These are phyloP conservation scores for Furculomyces boomerangus DNA, from an alignment of 371 early-diverging fungal genomes.

Conservation along the genomic window DNA sequence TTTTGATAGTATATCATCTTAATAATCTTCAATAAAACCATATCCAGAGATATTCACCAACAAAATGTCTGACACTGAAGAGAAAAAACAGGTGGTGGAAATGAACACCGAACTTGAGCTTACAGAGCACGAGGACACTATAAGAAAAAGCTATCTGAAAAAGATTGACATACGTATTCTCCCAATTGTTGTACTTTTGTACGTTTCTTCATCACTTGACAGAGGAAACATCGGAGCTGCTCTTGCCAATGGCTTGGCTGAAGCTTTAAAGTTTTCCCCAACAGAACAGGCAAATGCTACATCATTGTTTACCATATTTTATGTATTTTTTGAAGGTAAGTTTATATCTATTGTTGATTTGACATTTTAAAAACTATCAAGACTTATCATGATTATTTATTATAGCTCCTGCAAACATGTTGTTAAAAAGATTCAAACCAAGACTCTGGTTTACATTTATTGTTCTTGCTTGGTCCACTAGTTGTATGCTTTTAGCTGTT, in stretches of 20 bases:
- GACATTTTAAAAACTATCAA: neutral
- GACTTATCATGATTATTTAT: slow-evolving; percentile 8
- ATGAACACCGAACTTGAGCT: neutral
- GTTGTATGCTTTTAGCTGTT: slow-evolving; percentile 25
- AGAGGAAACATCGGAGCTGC: slow-evolving; percentile 39
- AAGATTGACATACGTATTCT: slow-evolving; percentile 46
- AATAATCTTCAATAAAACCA: too few relatives aligned
- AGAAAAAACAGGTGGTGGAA: neutral
- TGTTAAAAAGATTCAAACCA: slow-evolving; percentile 40
- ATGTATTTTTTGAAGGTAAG: slow-evolving; percentile 39
- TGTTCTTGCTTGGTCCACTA: slow-evolving; percentile 39
- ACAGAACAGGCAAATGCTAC: slow-evolving; percentile 18
- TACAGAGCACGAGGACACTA: slow-evolving; percentile 1
- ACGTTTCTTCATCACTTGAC: slow-evolving; percentile 45
- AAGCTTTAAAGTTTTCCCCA: neutral
- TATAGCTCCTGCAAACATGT: slow-evolving; percentile 41
- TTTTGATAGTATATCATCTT: too few relatives aligned
- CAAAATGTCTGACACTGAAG: too few relatives aligned
- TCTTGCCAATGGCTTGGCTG: neutral
- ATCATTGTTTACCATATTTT: slow-evolving; percentile 26
- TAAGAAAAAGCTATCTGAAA: slow-evolving; percentile 21
- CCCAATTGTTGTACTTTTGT: slow-evolving; percentile 38
- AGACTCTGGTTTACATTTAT: slow-evolving; percentile 51
- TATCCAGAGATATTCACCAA: too few relatives aligned
- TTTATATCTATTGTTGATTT: slow-evolving; percentile 33